These are phyloP conservation scores for Helichrysum umbraculigerum DNA, from an alignment of 129 eudicot species.

Conservation along the genomic window DNA sequence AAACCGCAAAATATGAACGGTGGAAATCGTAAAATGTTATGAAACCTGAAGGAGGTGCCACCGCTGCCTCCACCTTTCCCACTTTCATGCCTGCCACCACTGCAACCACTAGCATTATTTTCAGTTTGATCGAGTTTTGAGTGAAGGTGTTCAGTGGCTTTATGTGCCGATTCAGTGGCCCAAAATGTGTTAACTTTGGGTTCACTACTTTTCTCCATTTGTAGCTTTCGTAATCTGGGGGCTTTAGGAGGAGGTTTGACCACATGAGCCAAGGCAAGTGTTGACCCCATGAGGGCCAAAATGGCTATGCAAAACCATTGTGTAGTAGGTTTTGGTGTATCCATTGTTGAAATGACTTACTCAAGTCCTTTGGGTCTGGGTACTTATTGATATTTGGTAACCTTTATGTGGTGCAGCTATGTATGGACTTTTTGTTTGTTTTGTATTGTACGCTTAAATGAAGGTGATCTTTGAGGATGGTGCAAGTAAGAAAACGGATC, in stretches of 20 bases:
- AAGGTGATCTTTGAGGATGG: constrained; percentile 28
- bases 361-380: background rate
- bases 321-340: background rate
- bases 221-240: background rate
- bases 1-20: no score
- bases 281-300: constrained; percentile 15
- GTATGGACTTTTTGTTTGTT: background rate
- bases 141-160: no score
- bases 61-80: no score
- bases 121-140: no score
- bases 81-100: no score
- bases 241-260: constrained; percentile 9
- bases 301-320: constrained; percentile 28
- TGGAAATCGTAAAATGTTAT: no score
- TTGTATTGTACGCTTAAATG: constrained; percentile 13
- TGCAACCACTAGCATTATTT: no score
- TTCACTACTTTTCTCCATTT: background rate
- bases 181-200: no score
- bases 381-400: background rate
- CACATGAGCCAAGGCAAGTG: constrained; percentile 27
- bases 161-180: no score
- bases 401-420: constrained; percentile 18
- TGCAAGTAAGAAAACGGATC: constrained; percentile 26
- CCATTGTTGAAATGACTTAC: constrained; percentile 17
- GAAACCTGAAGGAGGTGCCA: no score